Conservation (phyloP, 2,329 filamentous ascomycete genomes). For the Basipetospora chlamydospora region DNA sequence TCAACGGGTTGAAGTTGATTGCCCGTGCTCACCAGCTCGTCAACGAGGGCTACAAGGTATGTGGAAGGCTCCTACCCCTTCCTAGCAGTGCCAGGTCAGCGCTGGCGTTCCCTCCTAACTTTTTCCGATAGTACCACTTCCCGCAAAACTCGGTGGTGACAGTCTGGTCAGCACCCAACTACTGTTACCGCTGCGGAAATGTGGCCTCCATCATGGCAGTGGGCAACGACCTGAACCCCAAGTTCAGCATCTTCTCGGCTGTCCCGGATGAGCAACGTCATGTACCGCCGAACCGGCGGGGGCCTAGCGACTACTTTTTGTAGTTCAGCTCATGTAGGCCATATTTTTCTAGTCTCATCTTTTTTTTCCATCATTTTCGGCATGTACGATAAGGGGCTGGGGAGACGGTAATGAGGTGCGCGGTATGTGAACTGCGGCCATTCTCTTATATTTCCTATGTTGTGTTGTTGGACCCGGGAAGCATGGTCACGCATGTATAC, state of each 20-base stretch:
- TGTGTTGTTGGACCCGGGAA: too few species aligned
- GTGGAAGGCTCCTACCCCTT: slow-evolving; percentile 6
- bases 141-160: slow-evolving; percentile 90
- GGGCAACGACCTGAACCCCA: slow-evolving; percentile 68
- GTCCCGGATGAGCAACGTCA: slow-evolving; percentile 77
- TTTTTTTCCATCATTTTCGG: too few species aligned
- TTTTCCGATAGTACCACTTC: slow-evolving; percentile 61
- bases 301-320: slow-evolving; percentile 58
- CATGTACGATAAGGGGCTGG: too few species aligned
- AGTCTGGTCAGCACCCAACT: slow-evolving; percentile 95
- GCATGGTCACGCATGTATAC: too few species aligned
- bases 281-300: slow-evolving; percentile 56
- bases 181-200: slow-evolving; percentile 91
- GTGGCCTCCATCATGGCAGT: slow-evolving; percentile 94
- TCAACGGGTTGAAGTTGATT: slow-evolving; percentile 92
- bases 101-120: slow-evolving; percentile 13
- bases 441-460: too few species aligned
- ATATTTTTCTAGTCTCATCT: not conserved
- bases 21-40: slow-evolving; percentile 95
- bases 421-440: too few species aligned
- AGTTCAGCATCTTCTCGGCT: slow-evolving; percentile 83
- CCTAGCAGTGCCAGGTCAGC: too few species aligned
- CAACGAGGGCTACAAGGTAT: slow-evolving; percentile 92
- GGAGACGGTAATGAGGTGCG: too few species aligned
- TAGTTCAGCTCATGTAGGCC: slow-evolving; percentile 16